Evolutionary conservation across 495 filamentous ascomycete species (phyloP).

Genomic region (Aspergillus asperescens): DNA sequence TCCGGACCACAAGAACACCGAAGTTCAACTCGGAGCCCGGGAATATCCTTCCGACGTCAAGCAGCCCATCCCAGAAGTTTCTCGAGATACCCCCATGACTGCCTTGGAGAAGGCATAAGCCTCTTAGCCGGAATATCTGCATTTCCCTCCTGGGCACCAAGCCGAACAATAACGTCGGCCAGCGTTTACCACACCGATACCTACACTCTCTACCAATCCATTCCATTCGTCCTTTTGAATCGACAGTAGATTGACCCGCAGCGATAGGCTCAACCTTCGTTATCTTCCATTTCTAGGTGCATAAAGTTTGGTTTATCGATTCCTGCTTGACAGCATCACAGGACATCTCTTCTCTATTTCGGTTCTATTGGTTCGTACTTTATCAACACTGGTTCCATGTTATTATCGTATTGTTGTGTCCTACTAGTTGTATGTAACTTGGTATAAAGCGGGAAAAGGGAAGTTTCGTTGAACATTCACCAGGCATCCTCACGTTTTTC

Average conservation of each 20-base stretch:
- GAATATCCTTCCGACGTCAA: slow-evolving; percentile 32
- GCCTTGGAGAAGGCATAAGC: slow-evolving; percentile 34
- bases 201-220: no score
- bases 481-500: no score
- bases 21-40: slow-evolving; percentile 24
- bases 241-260: neutral
- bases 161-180: no score
- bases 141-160: neutral
- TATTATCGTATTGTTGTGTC: neutral
- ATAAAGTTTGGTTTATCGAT: neutral
- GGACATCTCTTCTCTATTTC: neutral
- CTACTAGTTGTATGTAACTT: neutral
- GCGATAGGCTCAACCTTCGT: neutral
- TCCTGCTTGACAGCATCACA: neutral
- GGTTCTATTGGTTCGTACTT: neutral
- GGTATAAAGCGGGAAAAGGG: neutral
- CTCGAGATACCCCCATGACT: slow-evolving; percentile 37
- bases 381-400: neutral
- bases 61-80: slow-evolving; percentile 24
- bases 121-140: neutral
- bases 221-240: neutral
- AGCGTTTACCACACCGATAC: no score
- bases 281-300: neutral
- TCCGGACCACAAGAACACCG: slow-evolving; percentile 24
- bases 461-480: neutral